Percentiles rank a stretch among this genome's conserved stretches.
Conservation (phyloP, 306 rosid genomes). For the Acacia acuminata region DNA sequence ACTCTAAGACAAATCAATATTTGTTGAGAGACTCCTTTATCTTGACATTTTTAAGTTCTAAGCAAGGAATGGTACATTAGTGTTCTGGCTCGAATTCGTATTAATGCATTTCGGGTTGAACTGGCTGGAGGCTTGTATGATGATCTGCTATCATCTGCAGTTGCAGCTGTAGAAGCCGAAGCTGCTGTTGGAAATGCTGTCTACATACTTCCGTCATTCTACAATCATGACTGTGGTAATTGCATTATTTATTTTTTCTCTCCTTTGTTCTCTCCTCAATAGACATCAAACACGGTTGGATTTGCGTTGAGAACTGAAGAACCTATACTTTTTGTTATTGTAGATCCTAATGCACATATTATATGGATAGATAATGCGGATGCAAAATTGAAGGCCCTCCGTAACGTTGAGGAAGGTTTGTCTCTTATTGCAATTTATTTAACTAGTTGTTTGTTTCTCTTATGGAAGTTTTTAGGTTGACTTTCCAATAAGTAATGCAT, state of each 20-base stretch:
- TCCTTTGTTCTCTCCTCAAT: conserved; percentile 1
- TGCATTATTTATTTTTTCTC: conserved; percentile 11
- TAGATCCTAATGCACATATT: conserved; percentile 96
- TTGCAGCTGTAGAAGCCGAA: conserved; percentile 80
- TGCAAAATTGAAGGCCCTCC: conserved; percentile 79
- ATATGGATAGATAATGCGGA: conserved; percentile 78
- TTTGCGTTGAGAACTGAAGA: conserved; percentile 21
- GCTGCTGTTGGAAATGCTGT: conserved; percentile 86
- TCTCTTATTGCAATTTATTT: conserved; percentile 4
- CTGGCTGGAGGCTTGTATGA: conserved; percentile 62
- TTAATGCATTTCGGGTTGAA: conserved; percentile 86
- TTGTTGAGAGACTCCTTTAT: conserved; percentile 31
- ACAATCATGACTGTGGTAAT: conserved; percentile 91
- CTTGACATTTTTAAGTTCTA: conserved; percentile 71
- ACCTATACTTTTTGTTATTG: conserved; percentile 15
- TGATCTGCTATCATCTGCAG: conserved; percentile 75
- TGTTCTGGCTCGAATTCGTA: conserved; percentile 76
- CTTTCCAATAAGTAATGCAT: neutral
- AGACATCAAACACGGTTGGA: neutral
- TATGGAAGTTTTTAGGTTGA: conserved; percentile 14
- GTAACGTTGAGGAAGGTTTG: conserved; percentile 73
- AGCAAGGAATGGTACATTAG: conserved; percentile 79
- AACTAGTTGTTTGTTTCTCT: neutral
- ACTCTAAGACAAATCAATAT: neutral
- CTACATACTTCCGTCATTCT: conserved; percentile 87